phyloP scores from a whole-genome alignment of 1,284 basidiomycete species.

The Gomphus sp. region DNA sequence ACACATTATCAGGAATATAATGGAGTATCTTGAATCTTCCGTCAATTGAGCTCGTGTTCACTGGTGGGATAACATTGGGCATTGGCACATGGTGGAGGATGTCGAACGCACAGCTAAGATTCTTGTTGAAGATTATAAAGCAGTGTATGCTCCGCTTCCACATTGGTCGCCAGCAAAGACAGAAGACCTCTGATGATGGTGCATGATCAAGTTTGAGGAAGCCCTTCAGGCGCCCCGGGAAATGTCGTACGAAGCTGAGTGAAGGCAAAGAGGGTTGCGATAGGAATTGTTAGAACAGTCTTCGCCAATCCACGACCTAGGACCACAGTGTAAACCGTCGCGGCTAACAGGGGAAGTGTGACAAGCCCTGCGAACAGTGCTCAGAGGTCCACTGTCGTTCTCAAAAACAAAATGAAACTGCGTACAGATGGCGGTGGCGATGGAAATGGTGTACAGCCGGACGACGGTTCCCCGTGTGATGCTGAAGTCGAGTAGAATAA shows the following conservation, averaged over 20 bases:
- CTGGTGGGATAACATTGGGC: not conserved
- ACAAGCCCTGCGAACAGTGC: not conserved
- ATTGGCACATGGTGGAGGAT: constrained; percentile 2
- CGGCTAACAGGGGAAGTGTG: not conserved
- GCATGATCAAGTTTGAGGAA: too few species aligned
- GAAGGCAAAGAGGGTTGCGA: constrained; percentile 19
- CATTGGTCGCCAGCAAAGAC: too few species aligned
- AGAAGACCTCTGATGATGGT: too few species aligned
- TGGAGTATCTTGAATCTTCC: not conserved
- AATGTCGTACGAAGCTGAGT: constrained; percentile 18
- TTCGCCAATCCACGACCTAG: not conserved
- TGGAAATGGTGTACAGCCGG: constrained; percentile 12
- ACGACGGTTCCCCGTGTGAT: constrained; percentile 2
- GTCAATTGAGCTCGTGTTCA: not conserved
- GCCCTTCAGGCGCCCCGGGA: constrained; percentile 17
- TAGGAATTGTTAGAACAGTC: constrained; percentile 15
- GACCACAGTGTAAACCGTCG: not conserved
- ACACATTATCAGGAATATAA: constrained; percentile 2
- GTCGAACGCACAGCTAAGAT: not conserved
- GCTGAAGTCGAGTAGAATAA: not conserved
- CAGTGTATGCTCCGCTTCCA: too few species aligned
- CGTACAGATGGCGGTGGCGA: constrained; percentile 18
- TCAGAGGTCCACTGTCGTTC: not conserved
- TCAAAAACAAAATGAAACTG: not conserved
- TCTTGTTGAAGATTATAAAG: too few species aligned